These are phyloP conservation scores for Ophiostoma montium DNA, from an alignment of 2,329 filamentous ascomycete species.

Conservation along the genomic window DNA sequence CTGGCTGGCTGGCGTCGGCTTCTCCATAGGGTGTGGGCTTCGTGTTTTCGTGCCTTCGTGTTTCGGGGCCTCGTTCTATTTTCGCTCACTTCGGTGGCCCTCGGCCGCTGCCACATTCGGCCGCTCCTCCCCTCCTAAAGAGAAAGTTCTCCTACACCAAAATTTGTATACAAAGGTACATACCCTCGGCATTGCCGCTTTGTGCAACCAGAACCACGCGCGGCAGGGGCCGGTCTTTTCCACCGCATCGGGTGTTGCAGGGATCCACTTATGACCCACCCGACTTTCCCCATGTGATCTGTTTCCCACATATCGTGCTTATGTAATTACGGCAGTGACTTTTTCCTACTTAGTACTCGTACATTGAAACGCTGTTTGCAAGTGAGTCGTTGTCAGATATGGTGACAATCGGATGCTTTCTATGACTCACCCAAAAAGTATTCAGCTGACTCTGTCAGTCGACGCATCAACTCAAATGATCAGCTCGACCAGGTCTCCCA, in stretches of 20 bases:
- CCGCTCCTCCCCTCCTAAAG: neutral
- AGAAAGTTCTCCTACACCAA: neutral
- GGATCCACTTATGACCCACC: neutral
- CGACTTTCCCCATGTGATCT: neutral
- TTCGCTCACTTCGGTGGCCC: neutral
- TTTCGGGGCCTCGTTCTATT: neutral
- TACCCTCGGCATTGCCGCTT: slow-evolving; percentile 6
- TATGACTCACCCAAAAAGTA: too few species aligned
- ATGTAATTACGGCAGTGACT: neutral
- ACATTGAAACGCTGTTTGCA: too few species aligned
- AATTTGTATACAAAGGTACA: neutral
- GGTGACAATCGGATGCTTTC: too few species aligned
- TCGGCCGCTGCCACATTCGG: neutral
- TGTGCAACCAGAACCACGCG: slow-evolving; percentile 2
- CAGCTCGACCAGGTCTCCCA: too few species aligned
- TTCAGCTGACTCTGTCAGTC: too few species aligned
- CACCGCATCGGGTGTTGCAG: neutral
- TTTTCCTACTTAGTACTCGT: neutral
- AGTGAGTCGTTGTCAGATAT: too few species aligned
- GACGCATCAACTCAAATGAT: too few species aligned
- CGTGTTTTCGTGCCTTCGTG: neutral
- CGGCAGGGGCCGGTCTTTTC: slow-evolving; percentile 5
- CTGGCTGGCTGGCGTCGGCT: too few species aligned
- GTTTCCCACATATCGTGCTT: neutral
- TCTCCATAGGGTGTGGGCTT: neutral